Conservation (phyloP, 352 stramenopile species). For the Phytophthora quininea region DNA sequence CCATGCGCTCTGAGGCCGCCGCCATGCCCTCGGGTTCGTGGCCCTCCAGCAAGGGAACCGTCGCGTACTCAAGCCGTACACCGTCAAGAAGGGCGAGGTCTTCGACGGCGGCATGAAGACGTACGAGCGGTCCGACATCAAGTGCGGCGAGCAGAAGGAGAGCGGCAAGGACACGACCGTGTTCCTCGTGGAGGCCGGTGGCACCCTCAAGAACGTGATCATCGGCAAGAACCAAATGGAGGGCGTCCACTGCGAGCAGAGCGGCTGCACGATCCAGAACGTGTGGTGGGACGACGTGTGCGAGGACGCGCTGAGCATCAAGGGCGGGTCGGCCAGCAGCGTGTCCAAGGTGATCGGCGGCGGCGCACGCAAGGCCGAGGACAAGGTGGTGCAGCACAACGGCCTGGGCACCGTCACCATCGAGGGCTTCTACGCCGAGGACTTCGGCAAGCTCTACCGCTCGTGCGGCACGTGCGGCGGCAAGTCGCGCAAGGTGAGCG, state of each 20-base stretch:
- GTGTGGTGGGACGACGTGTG: slow-evolving; percentile 6
- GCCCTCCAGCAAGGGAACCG: slow-evolving; percentile 8
- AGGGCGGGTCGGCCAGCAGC: slow-evolving; percentile 4
- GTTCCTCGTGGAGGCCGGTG: slow-evolving; percentile 3
- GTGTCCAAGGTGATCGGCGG: slow-evolving; percentile 3
- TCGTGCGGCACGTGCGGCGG: slow-evolving; percentile 3
- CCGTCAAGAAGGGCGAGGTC: slow-evolving; percentile 2
- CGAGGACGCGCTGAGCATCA: slow-evolving; percentile 5
- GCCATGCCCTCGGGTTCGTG: slow-evolving; percentile 6
- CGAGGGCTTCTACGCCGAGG: slow-evolving; percentile 5
- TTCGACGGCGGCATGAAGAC: slow-evolving; percentile 5
- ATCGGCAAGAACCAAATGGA: slow-evolving; percentile 5
- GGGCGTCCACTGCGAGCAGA: slow-evolving; percentile 3
- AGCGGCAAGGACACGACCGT: slow-evolving; percentile 5
- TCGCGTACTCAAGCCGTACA: slow-evolving; percentile 1
- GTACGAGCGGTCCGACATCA: slow-evolving; percentile 1
- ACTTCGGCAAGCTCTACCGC: slow-evolving; percentile 3
- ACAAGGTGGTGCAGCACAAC: slow-evolving; percentile 7
- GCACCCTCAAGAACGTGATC: slow-evolving; percentile 3
- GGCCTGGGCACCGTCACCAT: not conserved
- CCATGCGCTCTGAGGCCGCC: slow-evolving; percentile 9
- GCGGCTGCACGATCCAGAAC: slow-evolving; percentile 2
- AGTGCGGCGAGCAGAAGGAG: slow-evolving; percentile 5
- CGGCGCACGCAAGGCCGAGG: not conserved
- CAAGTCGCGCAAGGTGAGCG: slow-evolving; percentile 2